Evolutionary conservation across 176 grass and related monocot species (phyloP).

Genomic region (Pontederia paniculata): DNA sequence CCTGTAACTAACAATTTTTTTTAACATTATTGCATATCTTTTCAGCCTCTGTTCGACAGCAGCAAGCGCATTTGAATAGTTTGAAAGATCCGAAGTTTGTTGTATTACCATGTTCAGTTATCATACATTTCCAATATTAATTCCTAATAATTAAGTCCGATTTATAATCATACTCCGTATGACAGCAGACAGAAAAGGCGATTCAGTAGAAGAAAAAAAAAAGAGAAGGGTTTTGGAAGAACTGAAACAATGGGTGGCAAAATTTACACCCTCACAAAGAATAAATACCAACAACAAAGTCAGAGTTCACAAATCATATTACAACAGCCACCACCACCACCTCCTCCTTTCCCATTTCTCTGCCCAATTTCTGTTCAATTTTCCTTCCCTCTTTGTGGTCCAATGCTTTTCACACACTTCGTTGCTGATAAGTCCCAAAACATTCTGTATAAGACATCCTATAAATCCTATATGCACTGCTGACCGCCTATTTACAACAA

Average conservation of each 20-base stretch:
- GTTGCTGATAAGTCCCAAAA: constrained; percentile 4
- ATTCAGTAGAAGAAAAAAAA: no score
- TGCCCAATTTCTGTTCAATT: constrained; percentile 12
- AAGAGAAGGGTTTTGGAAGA: background rate
- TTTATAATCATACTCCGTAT: no score
- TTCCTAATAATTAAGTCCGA: no score
- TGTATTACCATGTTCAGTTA: no score
- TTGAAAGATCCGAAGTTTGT: no score
- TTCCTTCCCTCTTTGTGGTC: constrained; percentile 6
- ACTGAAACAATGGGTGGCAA: constrained; percentile 29
- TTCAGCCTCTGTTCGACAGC: no score
- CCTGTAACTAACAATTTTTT: no score
- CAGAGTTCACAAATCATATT: constrained; percentile 27
- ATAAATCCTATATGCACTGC: constrained; percentile 18
- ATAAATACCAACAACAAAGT: constrained; percentile 37
- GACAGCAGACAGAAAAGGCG: background rate
- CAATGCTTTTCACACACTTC: no score
- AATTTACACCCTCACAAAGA: constrained; percentile 79
- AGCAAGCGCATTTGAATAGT: no score
- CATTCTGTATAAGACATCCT: constrained; percentile 11
- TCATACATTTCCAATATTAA: no score
- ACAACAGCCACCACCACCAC: constrained; percentile 18
- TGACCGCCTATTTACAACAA: constrained; percentile 22
- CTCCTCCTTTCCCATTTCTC: constrained; percentile 14
- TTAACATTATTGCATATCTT: no score